These are phyloP conservation scores for Colletotrichum karsti DNA, from an alignment of 2,329 filamentous ascomycete species.

Conservation along the genomic window DNA sequence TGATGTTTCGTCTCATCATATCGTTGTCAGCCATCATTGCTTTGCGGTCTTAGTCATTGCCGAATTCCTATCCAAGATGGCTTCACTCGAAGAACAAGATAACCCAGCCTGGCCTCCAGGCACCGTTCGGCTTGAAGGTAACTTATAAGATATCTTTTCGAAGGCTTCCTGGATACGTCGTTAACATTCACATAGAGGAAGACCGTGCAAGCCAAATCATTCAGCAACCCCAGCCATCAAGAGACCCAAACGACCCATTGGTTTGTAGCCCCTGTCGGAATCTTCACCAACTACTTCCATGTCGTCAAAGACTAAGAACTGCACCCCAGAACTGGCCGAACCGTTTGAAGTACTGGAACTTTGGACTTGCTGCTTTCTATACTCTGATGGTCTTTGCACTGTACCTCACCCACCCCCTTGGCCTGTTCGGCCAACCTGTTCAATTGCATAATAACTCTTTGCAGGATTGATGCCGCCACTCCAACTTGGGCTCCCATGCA, in stretches of 20 bases:
- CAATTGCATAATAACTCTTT: not conserved
- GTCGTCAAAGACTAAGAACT: not conserved
- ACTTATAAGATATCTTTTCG: not conserved
- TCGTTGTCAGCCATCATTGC: not conserved
- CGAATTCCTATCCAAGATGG: no score
- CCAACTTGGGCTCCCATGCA: slow-evolving; percentile 49
- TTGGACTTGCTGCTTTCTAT: not conserved
- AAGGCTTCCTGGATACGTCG: no score
- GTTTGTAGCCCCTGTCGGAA: not conserved
- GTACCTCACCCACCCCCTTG: no score
- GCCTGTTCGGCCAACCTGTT: no score
- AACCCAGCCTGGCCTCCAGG: not conserved
- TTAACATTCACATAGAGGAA: not conserved
- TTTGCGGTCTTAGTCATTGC: not conserved
- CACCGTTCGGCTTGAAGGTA: not conserved
- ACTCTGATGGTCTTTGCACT: not conserved
- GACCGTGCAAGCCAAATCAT: not conserved
- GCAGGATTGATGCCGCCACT: not conserved
- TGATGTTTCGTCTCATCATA: no score
- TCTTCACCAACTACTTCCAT: not conserved
- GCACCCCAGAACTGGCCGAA: not conserved
- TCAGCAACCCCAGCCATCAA: not conserved
- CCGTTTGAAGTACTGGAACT: not conserved
- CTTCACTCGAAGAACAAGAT: not conserved
- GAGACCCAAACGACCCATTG: not conserved